Conservation (phyloP, 2,329 filamentous ascomycete species). For the Stachybotrys chartarum region DNA sequence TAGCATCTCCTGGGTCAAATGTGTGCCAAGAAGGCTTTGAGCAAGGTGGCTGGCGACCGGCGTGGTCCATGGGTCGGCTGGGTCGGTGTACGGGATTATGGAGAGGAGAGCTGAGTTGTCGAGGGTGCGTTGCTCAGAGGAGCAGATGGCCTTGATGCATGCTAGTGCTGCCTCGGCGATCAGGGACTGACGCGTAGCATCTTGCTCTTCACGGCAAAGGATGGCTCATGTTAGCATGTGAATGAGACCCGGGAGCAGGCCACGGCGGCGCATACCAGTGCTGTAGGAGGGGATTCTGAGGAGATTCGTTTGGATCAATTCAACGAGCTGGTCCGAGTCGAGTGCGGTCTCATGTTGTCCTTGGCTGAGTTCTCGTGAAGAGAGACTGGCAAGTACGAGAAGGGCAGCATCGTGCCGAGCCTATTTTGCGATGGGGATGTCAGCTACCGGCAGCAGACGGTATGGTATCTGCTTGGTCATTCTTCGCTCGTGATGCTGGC, state of each 20-base stretch:
- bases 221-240: not conserved
- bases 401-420: not conserved
- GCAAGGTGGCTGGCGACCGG: constrained; percentile 20
- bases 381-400: not conserved
- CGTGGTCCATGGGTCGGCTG: constrained; percentile 31
- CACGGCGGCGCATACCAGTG: not conserved
- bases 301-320: not conserved
- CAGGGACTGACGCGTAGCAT: constrained; percentile 2
- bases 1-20: constrained; percentile 11
- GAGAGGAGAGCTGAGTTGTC: constrained; percentile 18
- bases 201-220: not conserved
- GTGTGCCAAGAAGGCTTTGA: constrained; percentile 18
- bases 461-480: no score
- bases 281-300: not conserved
- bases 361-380: not conserved
- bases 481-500: no score
- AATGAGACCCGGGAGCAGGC: not conserved
- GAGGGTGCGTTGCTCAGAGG: constrained; percentile 1
- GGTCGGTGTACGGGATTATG: constrained; percentile 23
- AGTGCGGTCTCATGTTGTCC: not conserved
- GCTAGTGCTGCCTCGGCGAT: constrained; percentile 17
- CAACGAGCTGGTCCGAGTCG: not conserved
- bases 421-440: not conserved
- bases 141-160: constrained; percentile 17
- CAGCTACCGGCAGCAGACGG: not conserved